Conservation (phyloP, 164 flowering plant genomes). For the Nymphaea colorata region DNA sequence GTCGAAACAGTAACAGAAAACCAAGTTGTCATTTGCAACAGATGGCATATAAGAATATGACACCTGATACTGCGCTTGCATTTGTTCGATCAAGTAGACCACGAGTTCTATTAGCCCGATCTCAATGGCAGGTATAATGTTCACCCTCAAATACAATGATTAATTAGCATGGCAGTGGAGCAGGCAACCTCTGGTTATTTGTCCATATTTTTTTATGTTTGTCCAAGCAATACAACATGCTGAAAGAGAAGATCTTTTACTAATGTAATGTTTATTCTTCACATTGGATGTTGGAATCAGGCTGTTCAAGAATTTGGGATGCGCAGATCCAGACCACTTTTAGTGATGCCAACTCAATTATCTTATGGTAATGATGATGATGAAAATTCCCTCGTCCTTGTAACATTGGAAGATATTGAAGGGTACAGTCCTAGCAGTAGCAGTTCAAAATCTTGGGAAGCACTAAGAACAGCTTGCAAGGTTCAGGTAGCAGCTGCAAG, state of each 20-base stretch:
- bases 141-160: neutral
- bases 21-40: conserved; percentile 9
- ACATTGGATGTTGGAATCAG: neutral
- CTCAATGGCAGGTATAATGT: conserved; percentile 39
- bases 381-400: conserved; percentile 58
- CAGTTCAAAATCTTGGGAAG: conserved; percentile 32
- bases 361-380: conserved; percentile 38
- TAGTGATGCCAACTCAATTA: neutral
- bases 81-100: conserved; percentile 65
- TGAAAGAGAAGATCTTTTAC: neutral
- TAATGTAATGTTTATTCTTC: neutral
- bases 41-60: conserved; percentile 76
- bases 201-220: no score
- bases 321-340: neutral
- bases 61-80: conserved; percentile 54
- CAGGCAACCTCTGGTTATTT: neutral
- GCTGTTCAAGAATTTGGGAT: neutral
- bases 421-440: conserved; percentile 36
- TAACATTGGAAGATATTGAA: conserved; percentile 62
- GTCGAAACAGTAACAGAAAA: neutral
- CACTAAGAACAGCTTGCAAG: conserved; percentile 39
- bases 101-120: conserved; percentile 72
- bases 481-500: conserved; percentile 48
- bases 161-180: neutral
- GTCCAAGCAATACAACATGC: neutral